Evolutionary conservation across 1,284 basidiomycete species (phyloP).

Genomic region (Rhodotorula sp.): DNA sequence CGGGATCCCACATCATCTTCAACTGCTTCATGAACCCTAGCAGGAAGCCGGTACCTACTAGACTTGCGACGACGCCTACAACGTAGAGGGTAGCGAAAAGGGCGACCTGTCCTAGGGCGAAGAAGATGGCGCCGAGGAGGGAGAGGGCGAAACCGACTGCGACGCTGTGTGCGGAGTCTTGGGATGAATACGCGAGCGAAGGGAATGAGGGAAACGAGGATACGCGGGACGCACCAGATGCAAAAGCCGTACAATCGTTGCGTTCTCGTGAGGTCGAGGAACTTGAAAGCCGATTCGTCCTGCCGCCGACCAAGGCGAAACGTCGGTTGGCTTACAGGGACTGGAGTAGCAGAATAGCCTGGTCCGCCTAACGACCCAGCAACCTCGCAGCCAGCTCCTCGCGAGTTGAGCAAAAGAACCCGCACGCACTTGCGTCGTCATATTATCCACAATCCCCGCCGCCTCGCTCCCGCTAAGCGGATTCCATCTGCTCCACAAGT

Average conservation of each 20-base stretch:
- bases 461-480: slow-evolving; percentile 28
- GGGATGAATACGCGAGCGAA: not conserved
- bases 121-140: slow-evolving; percentile 71
- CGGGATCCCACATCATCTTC: slow-evolving; percentile 61
- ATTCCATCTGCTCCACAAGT: slow-evolving; percentile 40
- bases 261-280: slow-evolving; percentile 69
- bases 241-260: slow-evolving; percentile 80
- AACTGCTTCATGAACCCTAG: slow-evolving; percentile 79
- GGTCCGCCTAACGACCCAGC: not conserved
- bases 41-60: slow-evolving; percentile 85
- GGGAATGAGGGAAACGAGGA: not conserved
- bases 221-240: slow-evolving; percentile 61
- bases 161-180: not conserved
- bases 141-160: slow-evolving; percentile 57
- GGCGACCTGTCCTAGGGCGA: slow-evolving; percentile 64
- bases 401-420: not conserved
- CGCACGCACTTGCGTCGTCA: slow-evolving; percentile 14
- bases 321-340: not conserved
- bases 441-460: slow-evolving; percentile 28
- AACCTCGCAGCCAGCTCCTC: not conserved
- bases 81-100: slow-evolving; percentile 82
- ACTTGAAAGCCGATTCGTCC: slow-evolving; percentile 61
- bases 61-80: slow-evolving; percentile 74
- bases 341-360: no score
- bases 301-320: not conserved